Evolutionary conservation across 2,329 filamentous ascomycete species (phyloP).

Genomic region (Cladosporium colombiae): DNA sequence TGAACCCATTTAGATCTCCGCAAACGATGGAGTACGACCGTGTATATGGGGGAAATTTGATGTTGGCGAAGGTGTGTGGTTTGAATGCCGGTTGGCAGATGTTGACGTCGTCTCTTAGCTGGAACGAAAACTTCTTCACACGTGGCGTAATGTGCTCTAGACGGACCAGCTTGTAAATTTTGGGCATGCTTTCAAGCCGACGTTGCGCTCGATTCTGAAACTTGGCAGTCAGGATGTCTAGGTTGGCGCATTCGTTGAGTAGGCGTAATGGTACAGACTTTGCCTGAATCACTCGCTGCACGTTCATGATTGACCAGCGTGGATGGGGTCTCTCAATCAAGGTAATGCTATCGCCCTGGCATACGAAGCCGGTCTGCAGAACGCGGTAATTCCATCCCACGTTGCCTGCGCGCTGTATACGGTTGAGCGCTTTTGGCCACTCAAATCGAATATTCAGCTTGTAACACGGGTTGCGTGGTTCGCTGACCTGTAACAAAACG

Average conservation of each 20-base stretch:
- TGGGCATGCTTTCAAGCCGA: background rate
- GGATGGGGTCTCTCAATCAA: constrained; percentile 59
- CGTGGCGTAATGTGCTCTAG: background rate
- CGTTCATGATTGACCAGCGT: constrained; percentile 62
- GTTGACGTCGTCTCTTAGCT: background rate
- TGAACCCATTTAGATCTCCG: constrained; percentile 53
- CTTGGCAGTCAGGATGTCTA: constrained; percentile 20
- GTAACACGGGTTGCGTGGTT: constrained; percentile 65
- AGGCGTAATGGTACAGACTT: constrained; percentile 58
- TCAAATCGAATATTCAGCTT: constrained; percentile 64
- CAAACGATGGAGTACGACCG: constrained; percentile 63
- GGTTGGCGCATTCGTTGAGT: constrained; percentile 46
- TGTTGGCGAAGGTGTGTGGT: constrained; percentile 56
- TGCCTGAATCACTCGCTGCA: constrained; percentile 51
- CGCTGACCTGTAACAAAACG: constrained; percentile 57
- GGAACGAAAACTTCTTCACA: background rate
- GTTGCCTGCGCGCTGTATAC: constrained; percentile 21
- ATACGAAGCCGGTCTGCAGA: constrained; percentile 48
- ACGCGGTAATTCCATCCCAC: constrained; percentile 25
- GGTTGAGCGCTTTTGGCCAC: constrained; percentile 21
- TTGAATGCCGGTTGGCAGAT: constrained; percentile 35
- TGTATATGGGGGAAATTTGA: constrained; percentile 57
- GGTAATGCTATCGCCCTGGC: constrained; percentile 58
- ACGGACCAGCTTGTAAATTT: background rate
- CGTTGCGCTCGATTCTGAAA: background rate